Percentiles rank a stretch among this genome's conserved stretches.
These are phyloP conservation scores for Botrytis cinerea DNA, from an alignment of 2,329 filamentous ascomycete species.

Conservation along the genomic window DNA sequence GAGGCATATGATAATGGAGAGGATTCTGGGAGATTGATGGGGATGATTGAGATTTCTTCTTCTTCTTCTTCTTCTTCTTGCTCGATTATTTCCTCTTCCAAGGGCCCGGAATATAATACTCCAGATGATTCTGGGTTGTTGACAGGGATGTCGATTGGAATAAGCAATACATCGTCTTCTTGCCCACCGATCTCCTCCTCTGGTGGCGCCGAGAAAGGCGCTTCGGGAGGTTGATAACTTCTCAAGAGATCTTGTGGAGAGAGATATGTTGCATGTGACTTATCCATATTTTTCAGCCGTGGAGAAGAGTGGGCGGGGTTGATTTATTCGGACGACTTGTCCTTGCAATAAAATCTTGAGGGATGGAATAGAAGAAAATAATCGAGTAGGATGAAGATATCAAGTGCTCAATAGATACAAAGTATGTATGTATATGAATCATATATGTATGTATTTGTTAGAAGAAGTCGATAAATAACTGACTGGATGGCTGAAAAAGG, in stretches of 20 bases:
- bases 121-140: background rate
- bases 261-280: background rate
- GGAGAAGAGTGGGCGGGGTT: background rate
- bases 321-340: background rate
- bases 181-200: background rate
- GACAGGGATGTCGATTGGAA: background rate
- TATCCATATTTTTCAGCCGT: background rate
- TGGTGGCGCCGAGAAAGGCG: background rate
- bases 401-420: background rate
- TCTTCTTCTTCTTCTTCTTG: background rate
- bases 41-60: background rate
- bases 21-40: background rate
- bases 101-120: rapidly evolving
- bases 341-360: background rate
- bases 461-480: background rate
- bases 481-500: background rate
- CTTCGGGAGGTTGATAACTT: background rate
- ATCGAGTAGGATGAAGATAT: background rate
- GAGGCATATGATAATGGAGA: background rate
- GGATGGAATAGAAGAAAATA: background rate
- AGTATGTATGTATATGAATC: background rate
- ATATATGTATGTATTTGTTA: background rate
- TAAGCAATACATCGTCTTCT: background rate
- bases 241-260: background rate
- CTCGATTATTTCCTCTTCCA: background rate